These are phyloP conservation scores for Curvularia sp. DNA, from an alignment of 2,329 filamentous ascomycete species.

Conservation along the genomic window DNA sequence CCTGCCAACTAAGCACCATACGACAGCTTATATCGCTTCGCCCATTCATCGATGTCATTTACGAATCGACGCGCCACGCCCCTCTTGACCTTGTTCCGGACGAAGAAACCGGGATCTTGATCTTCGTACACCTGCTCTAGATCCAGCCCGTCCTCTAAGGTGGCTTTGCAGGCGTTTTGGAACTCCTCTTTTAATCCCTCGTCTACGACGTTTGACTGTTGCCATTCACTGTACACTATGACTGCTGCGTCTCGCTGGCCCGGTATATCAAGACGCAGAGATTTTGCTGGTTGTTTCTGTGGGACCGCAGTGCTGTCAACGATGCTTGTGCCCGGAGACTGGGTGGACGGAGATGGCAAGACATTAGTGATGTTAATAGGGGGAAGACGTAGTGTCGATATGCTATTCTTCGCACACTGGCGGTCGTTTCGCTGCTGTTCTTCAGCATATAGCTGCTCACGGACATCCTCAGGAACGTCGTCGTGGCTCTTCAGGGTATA, in stretches of 20 bases:
- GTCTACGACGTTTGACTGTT: conserved; percentile 26
- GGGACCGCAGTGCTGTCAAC: neutral
- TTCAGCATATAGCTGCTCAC: no score
- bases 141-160: conserved; percentile 20
- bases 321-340: conserved; percentile 12
- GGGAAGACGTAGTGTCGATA: conserved; percentile 26
- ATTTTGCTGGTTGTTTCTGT: neutral
- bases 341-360: conserved; percentile 17
- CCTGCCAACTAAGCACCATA: conserved; percentile 3
- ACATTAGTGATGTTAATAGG: conserved; percentile 45
- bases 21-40: conserved; percentile 12
- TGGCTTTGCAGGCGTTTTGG: conserved; percentile 17
- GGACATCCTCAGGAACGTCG: no score
- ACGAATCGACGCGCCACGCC: conserved; percentile 42
- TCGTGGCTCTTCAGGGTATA: no score
- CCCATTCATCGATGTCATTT: conserved; percentile 35
- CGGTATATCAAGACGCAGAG: conserved; percentile 21
- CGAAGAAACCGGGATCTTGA: conserved; percentile 42
- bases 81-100: conserved; percentile 38
- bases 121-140: conserved; percentile 40
- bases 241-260: conserved; percentile 22
- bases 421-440: neutral
- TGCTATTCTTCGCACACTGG: conserved; percentile 28
- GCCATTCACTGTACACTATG: conserved; percentile 24
- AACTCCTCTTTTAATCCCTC: conserved; percentile 20